Conservation (phyloP, 306 rosid genomes). For the Hylodesmum podocarpum region DNA sequence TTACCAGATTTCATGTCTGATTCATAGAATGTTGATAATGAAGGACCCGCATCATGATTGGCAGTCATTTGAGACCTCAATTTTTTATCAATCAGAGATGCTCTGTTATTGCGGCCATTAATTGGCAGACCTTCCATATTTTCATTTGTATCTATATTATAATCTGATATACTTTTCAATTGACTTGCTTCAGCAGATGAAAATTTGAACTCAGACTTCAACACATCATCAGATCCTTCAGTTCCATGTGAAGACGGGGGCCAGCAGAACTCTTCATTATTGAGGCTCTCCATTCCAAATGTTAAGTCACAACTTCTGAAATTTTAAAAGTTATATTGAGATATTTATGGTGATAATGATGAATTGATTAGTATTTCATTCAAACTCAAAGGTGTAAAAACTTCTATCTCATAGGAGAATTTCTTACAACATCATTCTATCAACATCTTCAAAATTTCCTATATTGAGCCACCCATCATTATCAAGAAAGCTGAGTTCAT, state of each 20-base stretch:
- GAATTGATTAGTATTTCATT: not conserved
- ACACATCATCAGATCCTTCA: slow-evolving; percentile 53
- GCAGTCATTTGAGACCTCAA: slow-evolving; percentile 28
- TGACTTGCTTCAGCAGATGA: slow-evolving; percentile 50
- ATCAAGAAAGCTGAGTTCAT: slow-evolving; percentile 59
- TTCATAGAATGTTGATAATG: slow-evolving; percentile 29
- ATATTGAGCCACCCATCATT: slow-evolving; percentile 69
- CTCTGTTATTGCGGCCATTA: slow-evolving; percentile 31
- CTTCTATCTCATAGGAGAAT: not conserved
- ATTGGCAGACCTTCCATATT: slow-evolving; percentile 33
- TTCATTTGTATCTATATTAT: slow-evolving; percentile 28
- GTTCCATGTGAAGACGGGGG: slow-evolving; percentile 51
- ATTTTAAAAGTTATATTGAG: slow-evolving; percentile 3
- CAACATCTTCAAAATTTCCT: slow-evolving; percentile 72
- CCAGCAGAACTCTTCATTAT: slow-evolving; percentile 63
- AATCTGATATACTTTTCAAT: slow-evolving; percentile 37
- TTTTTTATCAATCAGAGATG: slow-evolving; percentile 24
- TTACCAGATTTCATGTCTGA: slow-evolving; percentile 33
- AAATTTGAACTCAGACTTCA: slow-evolving; percentile 52
- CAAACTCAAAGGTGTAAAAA: not conserved
- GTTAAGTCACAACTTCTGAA: slow-evolving; percentile 64
- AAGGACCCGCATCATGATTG: slow-evolving; percentile 35
- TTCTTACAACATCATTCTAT: slow-evolving; percentile 63
- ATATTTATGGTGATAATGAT: not conserved
- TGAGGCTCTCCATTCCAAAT: slow-evolving; percentile 56